Percentiles rank a stretch among this genome's conserved stretches.
Conservation (phyloP, 352 stramenopile species). For the Phytopythium helicoides region DNA sequence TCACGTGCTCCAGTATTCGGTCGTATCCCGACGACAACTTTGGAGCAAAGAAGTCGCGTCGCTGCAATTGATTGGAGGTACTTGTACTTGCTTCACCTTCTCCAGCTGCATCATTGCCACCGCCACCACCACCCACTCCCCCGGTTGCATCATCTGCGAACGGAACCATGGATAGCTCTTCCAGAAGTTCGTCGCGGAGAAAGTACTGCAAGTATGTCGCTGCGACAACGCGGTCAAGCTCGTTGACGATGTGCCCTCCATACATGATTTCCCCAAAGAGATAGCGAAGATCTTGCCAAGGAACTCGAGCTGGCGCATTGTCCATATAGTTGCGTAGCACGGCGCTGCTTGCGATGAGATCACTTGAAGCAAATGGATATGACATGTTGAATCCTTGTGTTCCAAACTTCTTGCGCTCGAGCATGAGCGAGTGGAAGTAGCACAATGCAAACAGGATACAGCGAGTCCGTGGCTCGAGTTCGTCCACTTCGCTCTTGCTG, state of each 20-base stretch:
- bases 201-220: constrained; percentile 88
- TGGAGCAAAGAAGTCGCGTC: constrained; percentile 65
- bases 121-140: constrained; percentile 10
- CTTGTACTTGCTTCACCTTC: constrained; percentile 22
- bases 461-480: constrained; percentile 79
- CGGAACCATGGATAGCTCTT: constrained; percentile 88
- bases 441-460: constrained; percentile 90
- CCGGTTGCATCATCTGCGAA: constrained; percentile 62
- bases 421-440: constrained; percentile 92
- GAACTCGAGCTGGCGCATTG: constrained; percentile 81
- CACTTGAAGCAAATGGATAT: constrained; percentile 88
- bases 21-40: constrained; percentile 74
- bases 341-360: constrained; percentile 79
- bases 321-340: constrained; percentile 93
- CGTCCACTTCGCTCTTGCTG: constrained; percentile 69
- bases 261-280: constrained; percentile 91
- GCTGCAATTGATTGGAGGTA: constrained; percentile 21
- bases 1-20: constrained; percentile 88
- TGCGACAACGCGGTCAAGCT: constrained; percentile 75
- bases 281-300: constrained; percentile 89
- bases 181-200: constrained; percentile 84
- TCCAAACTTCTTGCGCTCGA: constrained; percentile 92
- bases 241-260: constrained; percentile 86
- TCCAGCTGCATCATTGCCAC: constrained; percentile 6
- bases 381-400: constrained; percentile 89